Evolutionary conservation across 2,329 filamentous ascomycete species (phyloP), one percentile per base, ranked within the genome.

Genomic region (Colletotrichum sp.): DNA sequence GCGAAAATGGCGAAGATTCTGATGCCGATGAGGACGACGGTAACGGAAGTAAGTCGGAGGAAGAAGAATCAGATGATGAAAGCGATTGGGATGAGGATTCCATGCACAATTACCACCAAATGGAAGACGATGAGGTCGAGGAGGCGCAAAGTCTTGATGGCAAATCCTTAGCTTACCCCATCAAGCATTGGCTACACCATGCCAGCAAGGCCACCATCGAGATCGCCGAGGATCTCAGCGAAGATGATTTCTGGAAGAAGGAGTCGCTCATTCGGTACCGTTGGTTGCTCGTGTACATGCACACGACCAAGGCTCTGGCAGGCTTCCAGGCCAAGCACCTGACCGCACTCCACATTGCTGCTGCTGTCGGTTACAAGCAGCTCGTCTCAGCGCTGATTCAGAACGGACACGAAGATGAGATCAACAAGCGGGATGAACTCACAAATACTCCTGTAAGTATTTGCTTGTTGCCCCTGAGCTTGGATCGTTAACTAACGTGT

Each of bases 141-240:
- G 83, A 84, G 70, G 81, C 80, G 0, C 76, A 79, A 9, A 70
- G 77, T 4, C 72, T 81, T 3, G 74, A 72, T 6, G 77, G 78
- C 5, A 77, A 73, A 16, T 82, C 79, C n/a, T 65, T 82, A 21
- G 76, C 79, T 9, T 86, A 86, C 24, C 80, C 83, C 6, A 80
- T 86, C 6, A 85, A 84, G 62, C 76, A 86, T 43, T 86, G 84
- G 84, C 77, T 86, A 5, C 78, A 81, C 8, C 84, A 86, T 65
- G 84, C 83, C 3, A 82, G 83, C 55, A 84, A 84, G 63, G 84
- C 84, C 21, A 86, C 84, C 0, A 73, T 78, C 6, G 84, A 85
- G 63, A 83, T 86, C n/a, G 83, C 84, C 0, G 84, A 86, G 38
- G 81, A 81, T 12, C 75, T 86, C 3, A 84, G 83, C 67, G 84